A percentile compares a stretch with the other conserved stretches of the same genome.
Evolutionary conservation across 441 rosid species (phyloP).

Genomic region (Daphne laureola): DNA sequence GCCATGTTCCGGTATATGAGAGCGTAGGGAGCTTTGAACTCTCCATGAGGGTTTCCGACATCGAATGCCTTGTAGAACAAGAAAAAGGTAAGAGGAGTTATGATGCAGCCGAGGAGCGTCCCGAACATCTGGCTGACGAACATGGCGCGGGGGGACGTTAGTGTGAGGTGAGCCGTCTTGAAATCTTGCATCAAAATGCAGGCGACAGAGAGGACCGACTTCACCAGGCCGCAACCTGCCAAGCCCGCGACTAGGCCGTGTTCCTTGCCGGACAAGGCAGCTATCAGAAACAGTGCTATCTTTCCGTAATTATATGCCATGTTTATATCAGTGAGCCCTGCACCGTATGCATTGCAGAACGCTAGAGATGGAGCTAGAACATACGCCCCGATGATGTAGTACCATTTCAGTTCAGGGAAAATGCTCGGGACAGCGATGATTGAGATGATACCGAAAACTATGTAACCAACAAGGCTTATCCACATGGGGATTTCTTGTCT

Average conservation of each 20-base stretch:
- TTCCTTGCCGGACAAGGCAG: conserved; percentile 45
- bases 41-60: conserved; percentile 51
- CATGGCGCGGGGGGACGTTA: conserved; percentile 61
- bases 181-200: conserved; percentile 72
- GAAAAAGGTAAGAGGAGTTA: conserved; percentile 51
- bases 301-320: conserved; percentile 77
- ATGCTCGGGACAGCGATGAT: conserved; percentile 40
- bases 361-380: conserved; percentile 52
- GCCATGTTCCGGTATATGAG: conserved; percentile 73
- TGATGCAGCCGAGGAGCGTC: conserved; percentile 42
- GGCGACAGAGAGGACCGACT: conserved; percentile 56
- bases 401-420: conserved; percentile 72
- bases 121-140: conserved; percentile 58
- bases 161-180: conserved; percentile 52
- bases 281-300: conserved; percentile 53
- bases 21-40: conserved; percentile 64
- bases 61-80: conserved; percentile 62
- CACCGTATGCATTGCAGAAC: conserved; percentile 71
- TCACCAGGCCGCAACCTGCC: conserved; percentile 55
- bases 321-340: conserved; percentile 65
- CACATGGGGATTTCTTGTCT: conserved; percentile 55
- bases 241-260: conserved; percentile 55
- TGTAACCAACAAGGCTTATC: conserved; percentile 41
- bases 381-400: conserved; percentile 44
- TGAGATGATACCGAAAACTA: conserved; percentile 36